Base-by-base conservation (phyloP, 192 early-diverging fungal species). In the Umbelopsis vinacea region DNA sequence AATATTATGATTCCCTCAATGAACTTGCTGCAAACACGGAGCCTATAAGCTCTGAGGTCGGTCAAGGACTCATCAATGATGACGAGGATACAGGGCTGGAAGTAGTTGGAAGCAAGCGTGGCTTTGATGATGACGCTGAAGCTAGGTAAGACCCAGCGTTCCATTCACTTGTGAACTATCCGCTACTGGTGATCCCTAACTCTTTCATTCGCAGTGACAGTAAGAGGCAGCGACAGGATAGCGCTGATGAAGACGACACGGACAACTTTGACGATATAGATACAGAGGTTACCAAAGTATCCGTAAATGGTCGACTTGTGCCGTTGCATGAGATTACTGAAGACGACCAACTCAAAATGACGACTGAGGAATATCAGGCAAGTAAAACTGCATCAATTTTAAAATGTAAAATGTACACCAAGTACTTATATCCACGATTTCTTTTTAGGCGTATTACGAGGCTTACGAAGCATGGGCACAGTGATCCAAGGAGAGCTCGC, bases 301-400 rank as follows among this genome's bases (percentile, higher is more conserved):
- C 33, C 17, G 82, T 80, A 1, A 80, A 75, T 74, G 83, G 84
- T 38, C 71, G 78, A 19, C 73, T 79, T 69, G 77, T 86, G 17
- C 79, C 83, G 12, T 66, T 88, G 29, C 71, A 84, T 70, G 84
- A 86, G 43, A 77, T 88, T 17, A 81, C 81, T 2, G 84, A 86
- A 67, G 86, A 88, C 4, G 80, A 86, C 71, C 86, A 83, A 52
- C 67, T 66, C 9, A 69, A 81, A 23, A 88, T 88, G 86, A 81
- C 86, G 2, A 79, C 85, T 0, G 86, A 86, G 22, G 86, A 88
- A 71, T 88, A 88, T 46, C 71, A 84, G 70, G 81, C 71, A 76
- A 70, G 67, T 52, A 3, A 9, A 10, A 29, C 9, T 21, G 3
- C 40, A 37, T 19, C 15, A 4, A 4, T 15, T 26, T 12, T 2